Percentiles rank a stretch among this genome's conserved stretches.
These are phyloP conservation scores for Exidia glandulosa DNA, from an alignment of 768 basidiomycete genomes.

Conservation along the genomic window DNA sequence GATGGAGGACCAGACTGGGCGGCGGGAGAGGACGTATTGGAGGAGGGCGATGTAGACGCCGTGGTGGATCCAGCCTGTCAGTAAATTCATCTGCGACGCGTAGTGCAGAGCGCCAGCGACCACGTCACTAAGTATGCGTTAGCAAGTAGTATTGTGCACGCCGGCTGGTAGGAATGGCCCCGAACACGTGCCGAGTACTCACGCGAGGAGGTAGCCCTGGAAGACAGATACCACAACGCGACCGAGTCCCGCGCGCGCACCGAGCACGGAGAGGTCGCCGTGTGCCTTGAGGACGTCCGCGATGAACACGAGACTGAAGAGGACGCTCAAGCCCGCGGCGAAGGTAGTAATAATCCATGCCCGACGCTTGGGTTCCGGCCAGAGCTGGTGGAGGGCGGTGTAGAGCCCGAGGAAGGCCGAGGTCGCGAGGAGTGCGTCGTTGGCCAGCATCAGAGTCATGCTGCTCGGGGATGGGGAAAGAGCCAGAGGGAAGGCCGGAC, in stretches of 20 bases:
- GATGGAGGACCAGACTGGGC: neutral
- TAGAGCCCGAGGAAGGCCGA: neutral
- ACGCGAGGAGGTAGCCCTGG: slow-evolving; percentile 36
- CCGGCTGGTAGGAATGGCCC: no score
- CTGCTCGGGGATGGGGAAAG: no score
- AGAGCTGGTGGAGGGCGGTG: neutral
- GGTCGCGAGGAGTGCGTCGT: neutral
- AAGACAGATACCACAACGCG: slow-evolving; percentile 17
- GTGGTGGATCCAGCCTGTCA: slow-evolving; percentile 47
- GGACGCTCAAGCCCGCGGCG: neutral
- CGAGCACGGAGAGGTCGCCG: neutral
- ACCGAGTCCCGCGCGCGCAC: neutral
- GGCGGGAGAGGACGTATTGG: neutral
- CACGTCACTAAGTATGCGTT: no score
- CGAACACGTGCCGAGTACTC: slow-evolving; percentile 9
- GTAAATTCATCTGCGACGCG: slow-evolving; percentile 31
- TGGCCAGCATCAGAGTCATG: neutral
- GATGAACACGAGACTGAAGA: neutral
- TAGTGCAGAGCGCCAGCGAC: slow-evolving; percentile 35
- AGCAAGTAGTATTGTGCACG: no score
- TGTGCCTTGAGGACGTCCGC: neutral
- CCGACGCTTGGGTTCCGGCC: neutral
- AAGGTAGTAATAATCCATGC: neutral
- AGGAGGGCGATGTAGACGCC: slow-evolving; percentile 6
- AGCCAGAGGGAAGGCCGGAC: no score